phyloP scores from a whole-genome alignment of 805 yeast genomes.

The Barnettozyma wickerhamii region DNA sequence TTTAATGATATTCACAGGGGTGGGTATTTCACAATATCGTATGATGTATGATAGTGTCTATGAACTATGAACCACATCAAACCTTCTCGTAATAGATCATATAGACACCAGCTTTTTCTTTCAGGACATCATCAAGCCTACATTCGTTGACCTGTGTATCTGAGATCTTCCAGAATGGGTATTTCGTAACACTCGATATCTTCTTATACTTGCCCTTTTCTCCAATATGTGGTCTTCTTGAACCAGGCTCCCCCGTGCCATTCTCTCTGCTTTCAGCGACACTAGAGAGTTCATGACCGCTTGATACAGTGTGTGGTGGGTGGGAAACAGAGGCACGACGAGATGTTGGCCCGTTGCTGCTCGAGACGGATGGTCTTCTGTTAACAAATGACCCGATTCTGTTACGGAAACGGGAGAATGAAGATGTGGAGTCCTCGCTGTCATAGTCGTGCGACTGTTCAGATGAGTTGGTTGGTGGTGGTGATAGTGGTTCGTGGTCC shows the following conservation, averaged over 20 bases:
- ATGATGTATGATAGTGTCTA: not conserved
- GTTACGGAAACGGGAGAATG: conserved; percentile 10
- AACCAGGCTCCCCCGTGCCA: not conserved
- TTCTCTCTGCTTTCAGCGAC: conserved; percentile 11
- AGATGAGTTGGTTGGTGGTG: conserved; percentile 15
- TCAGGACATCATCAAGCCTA: conserved; percentile 50
- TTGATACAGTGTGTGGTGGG: conserved; percentile 1
- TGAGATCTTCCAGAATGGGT: conserved; percentile 83
- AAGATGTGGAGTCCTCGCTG: conserved; percentile 17
- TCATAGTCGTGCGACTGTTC: conserved; percentile 16
- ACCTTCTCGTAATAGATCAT: conserved; percentile 74
- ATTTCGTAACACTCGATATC: conserved; percentile 48
- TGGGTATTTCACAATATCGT: too few relatives aligned
- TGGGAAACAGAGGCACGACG: conserved; percentile 5
- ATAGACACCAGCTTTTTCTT: conserved; percentile 74
- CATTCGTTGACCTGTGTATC: conserved; percentile 70
- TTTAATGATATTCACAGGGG: too few relatives aligned
- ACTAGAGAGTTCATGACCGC: conserved; percentile 10
- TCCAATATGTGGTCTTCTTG: not conserved
- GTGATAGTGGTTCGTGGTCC: not conserved
- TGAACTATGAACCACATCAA: not conserved
- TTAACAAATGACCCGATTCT: conserved; percentile 7
- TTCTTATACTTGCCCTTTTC: conserved; percentile 36
- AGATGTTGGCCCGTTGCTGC: conserved; percentile 1
- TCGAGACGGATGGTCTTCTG: conserved; percentile 4